Base-by-base conservation (phyloP, 768 basidiomycete genomes). In the Boletus rubescentipes region DNA sequence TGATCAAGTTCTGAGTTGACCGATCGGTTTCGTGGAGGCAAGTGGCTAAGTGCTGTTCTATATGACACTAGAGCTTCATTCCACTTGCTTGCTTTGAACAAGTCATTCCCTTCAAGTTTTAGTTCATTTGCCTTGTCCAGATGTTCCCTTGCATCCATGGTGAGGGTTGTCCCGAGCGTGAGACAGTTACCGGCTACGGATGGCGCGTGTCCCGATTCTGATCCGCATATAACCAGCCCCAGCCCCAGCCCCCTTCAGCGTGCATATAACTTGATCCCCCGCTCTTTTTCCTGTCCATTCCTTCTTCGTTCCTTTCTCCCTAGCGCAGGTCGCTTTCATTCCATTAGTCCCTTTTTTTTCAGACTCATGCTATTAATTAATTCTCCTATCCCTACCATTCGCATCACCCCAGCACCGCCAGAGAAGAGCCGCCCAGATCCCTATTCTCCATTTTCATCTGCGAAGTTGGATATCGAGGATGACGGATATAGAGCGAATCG, bases 91-190 rank as follows among this genome's bases (percentile, higher is more conserved):
- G 79, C 71, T 43, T 83, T 84, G 71, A 93, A 96, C 56, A 76
- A 72, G 4, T 79, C 78, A 58, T 93, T 96, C 16, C 93, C 94
- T 63, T 87, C 80, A 9, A 72, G 70, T 70, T 95, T 97, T 49
- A 87, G 71, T 43, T 80, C 79, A 26, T 81, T 79, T 15, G 87
- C 87, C 56, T 75, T 72, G 30, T 58, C 64, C 14, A 89, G 71
- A 46, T 61, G 68, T 53, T 73, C 70, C 83, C 85, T 57, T 54
- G 48, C 21, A 20, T 55, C 23, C 49, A 59, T 50, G 41, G 14
- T 53, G 31, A 12, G 18, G 18, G 26, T 26, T 26, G 26, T 26
- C 26, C 6, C 3, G 18, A 12, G 20, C 38, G 38, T 39, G 38
- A 39, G 38, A 39, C 38, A 39, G 38, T 39, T 26, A 26, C 26